These are phyloP conservation scores for Triticum turgidum DNA, from an alignment of 176 grass and related monocot species.

Conservation along the genomic window DNA sequence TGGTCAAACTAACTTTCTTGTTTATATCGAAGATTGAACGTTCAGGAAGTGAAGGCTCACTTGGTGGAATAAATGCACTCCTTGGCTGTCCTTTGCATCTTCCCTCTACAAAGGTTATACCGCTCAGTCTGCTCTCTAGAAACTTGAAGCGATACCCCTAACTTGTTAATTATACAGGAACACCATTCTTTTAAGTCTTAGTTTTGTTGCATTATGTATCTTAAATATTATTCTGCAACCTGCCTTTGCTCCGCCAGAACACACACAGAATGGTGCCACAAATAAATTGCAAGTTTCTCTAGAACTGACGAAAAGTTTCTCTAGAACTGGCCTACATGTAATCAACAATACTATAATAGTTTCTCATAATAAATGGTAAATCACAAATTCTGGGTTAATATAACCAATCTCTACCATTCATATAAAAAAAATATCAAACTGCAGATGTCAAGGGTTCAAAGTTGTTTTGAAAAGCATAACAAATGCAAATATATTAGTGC, in stretches of 20 bases:
- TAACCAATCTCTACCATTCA: constrained; percentile 11
- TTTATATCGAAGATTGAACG: constrained; percentile 57
- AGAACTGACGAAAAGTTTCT: not conserved
- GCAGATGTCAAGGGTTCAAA: not conserved
- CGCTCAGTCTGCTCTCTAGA: constrained; percentile 15
- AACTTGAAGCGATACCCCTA: constrained; percentile 14
- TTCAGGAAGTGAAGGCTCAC: constrained; percentile 74
- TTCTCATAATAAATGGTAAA: constrained; percentile 12
- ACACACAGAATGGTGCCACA: not conserved
- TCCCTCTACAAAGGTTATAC: constrained; percentile 74
- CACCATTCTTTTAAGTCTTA: not conserved
- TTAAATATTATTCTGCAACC: not conserved
- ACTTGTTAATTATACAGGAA: constrained; percentile 22
- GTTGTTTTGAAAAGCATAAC: not conserved
- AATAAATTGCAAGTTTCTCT: constrained; percentile 1
- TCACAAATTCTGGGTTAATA: constrained; percentile 18
- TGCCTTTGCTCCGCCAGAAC: not conserved
- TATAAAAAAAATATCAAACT: not conserved
- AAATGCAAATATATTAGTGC: constrained; percentile 3
- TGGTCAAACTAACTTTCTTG: constrained; percentile 31
- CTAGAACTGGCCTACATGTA: not conserved
- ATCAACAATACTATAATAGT: not conserved
- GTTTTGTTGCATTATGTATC: not conserved
- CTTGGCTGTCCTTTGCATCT: constrained; percentile 91
- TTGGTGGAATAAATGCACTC: constrained; percentile 87